Conservation (phyloP, 345 rosid species). For the Euphorbia peplus region DNA sequence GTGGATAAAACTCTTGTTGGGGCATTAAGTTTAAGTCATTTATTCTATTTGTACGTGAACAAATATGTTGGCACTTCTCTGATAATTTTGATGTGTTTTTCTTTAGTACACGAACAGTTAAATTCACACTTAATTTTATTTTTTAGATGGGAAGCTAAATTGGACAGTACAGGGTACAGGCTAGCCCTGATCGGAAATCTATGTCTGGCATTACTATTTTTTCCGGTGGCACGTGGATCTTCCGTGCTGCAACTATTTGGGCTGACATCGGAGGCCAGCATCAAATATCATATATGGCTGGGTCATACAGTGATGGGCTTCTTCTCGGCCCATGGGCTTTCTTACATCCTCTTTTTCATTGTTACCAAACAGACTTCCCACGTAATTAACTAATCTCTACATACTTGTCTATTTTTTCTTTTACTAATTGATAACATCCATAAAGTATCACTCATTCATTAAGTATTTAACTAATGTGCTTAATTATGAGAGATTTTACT, state of each 20-base stretch:
- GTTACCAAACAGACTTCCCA: constrained; percentile 29
- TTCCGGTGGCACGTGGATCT: constrained; percentile 81
- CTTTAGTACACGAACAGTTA: no score
- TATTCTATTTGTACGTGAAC: no score
- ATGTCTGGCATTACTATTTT: constrained; percentile 59
- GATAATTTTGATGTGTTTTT: no score
- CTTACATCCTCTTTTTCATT: constrained; percentile 48
- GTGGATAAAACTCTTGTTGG: no score
- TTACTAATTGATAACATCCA: background rate
- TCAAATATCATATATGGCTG: constrained; percentile 88
- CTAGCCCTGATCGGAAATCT: constrained; percentile 65
- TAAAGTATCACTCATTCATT: no score
- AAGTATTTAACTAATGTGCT: no score
- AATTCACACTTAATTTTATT: background rate
- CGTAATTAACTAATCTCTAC: constrained; percentile 34
- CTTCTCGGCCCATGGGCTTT: constrained; percentile 63
- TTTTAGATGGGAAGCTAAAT: constrained; percentile 60
- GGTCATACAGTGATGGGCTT: constrained; percentile 66
- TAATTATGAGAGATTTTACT: no score
- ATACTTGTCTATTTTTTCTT: no score
- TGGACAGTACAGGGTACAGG: constrained; percentile 28
- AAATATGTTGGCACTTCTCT: no score
- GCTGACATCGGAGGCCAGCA: constrained; percentile 74
- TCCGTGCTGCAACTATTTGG: constrained; percentile 65
- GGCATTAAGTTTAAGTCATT: no score